Percentiles rank a stretch among this genome's conserved stretches.
These are phyloP conservation scores for Cryptococcus hybrid DNA, from an alignment of 1,284 basidiomycete species.

Conservation along the genomic window DNA sequence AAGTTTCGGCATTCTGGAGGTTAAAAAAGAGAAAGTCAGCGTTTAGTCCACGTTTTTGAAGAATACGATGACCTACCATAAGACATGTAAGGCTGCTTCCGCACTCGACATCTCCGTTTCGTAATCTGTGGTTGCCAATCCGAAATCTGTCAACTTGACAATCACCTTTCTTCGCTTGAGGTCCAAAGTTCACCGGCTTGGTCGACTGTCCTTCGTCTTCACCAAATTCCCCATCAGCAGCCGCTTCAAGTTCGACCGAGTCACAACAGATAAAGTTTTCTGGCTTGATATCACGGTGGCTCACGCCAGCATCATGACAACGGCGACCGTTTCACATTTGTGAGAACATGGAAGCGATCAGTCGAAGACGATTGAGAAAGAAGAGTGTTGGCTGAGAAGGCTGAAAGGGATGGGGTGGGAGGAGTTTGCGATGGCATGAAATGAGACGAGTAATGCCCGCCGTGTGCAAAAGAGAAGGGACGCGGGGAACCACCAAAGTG, in stretches of 20 bases:
- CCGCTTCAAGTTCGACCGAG: conserved; percentile 67
- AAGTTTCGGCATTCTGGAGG: conserved; percentile 87
- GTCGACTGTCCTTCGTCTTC: conserved; percentile 39
- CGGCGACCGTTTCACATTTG: conserved; percentile 62
- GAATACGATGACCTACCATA: conserved; percentile 61
- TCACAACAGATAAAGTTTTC: conserved; percentile 83
- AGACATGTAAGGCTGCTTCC: conserved; percentile 98
- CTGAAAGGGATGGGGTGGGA: conserved; percentile 90
- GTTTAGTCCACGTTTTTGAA: conserved; percentile 7
- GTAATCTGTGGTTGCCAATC: conserved; percentile 83
- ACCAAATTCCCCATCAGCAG: conserved; percentile 41
- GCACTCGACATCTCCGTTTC: conserved; percentile 95
- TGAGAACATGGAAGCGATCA: conserved; percentile 95
- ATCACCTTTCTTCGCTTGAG: conserved; percentile 57
- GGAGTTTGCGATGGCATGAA: conserved; percentile 62
- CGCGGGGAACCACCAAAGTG: conserved; percentile 31
- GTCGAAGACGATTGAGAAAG: conserved; percentile 79
- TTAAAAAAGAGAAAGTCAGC: conserved; percentile 6
- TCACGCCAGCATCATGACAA: conserved; percentile 85
- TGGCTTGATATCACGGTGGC: conserved; percentile 99
- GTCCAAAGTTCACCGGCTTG: conserved; percentile 36
- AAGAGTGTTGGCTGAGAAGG: conserved; percentile 74
- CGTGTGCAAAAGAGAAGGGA: conserved; percentile 44
- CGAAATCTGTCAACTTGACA: conserved; percentile 97
- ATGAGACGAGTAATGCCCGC: conserved; percentile 17